Evolutionary conservation across 257 asterid species (phyloP), one percentile per base, ranked within the genome.

Genomic region (Solanum virginianum): DNA sequence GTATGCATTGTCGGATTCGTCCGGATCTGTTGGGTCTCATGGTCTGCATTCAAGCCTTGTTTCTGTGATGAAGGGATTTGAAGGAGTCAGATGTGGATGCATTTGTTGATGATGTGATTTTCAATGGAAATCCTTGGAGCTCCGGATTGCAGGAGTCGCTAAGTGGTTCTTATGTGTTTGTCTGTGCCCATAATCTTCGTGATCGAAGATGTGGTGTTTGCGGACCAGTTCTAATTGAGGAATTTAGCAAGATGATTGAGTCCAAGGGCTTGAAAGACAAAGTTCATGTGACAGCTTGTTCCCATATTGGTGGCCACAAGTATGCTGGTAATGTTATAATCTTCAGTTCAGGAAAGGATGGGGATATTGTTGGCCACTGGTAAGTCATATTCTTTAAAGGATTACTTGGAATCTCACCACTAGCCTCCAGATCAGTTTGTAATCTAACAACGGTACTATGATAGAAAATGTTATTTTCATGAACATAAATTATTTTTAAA

Each of bases 231-330:
- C 92, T 97, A 87, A 97, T 97, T 62, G 93, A 92, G 68, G 94
- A 92, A 86, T 95, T 97, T 82, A 92, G 89, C 39, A 96, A 92
- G 89, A 97, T 89, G 89, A 88, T 93, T 85, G 93, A 87, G 84
- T 84, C 92, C 81, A 91, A 88, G 94, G 91, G 90, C 63, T 88
- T 91, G 90, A 91, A 89, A 83, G 85, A 86, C 83, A 90, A 89
- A 80, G 92, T 97, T 39, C 84, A 54, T 86, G 99, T 95, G 84
- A 85, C 93, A 89, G 98, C 98, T 87, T 97, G 98, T 89, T 97
- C 98, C 5, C 99, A 97, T 91, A 82, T 97, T 29, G 99, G 99
- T 70, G 99, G 99, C 63, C 99, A 97, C 88, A 97, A 97, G 90
- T 95, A 97, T 89, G 99, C 99, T 49, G 99, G 99, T 85, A 97